Evolutionary conservation across 2,329 filamentous ascomycete species (phyloP).

Genomic region (Volutella citrinella): DNA sequence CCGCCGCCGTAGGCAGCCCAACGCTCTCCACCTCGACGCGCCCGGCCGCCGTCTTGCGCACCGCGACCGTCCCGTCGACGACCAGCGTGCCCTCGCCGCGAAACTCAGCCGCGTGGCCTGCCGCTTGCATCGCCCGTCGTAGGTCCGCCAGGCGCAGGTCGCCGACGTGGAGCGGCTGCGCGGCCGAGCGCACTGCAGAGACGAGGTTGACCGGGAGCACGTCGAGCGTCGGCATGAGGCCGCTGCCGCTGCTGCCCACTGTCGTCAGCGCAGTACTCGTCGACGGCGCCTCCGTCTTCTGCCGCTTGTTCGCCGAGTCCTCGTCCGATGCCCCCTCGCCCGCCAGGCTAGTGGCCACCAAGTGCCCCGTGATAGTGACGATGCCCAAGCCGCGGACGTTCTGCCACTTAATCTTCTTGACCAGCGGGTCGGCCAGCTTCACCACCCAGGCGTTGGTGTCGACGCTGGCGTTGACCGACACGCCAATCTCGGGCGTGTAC

Average conservation of each 20-base stretch:
- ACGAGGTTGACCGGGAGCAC: conserved; percentile 58
- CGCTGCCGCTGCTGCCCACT: conserved; percentile 15
- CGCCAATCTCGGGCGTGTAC: conserved; percentile 75
- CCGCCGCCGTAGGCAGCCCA: conserved; percentile 39
- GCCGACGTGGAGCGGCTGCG: conserved; percentile 90
- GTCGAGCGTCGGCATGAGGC: conserved; percentile 48
- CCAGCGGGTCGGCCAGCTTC: conserved; percentile 79
- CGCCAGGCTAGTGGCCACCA: conserved; percentile 41
- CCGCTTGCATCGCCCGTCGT: conserved; percentile 74
- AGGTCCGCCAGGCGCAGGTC: conserved; percentile 88
- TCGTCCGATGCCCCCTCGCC: conserved; percentile 48
- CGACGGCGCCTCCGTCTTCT: conserved; percentile 40
- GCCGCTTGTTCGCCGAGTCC: conserved; percentile 46
- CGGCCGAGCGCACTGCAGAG: conserved; percentile 70
- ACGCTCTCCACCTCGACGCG: conserved; percentile 84
- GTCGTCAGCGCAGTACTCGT: conserved; percentile 25
- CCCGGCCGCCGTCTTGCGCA: conserved; percentile 84
- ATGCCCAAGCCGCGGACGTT: conserved; percentile 86
- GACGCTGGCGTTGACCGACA: conserved; percentile 81
- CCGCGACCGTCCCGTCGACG: conserved; percentile 83
- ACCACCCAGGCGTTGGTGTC: conserved; percentile 98
- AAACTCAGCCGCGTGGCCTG: conserved; percentile 87
- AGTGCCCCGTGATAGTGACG: conserved; percentile 82
- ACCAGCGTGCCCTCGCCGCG: conserved; percentile 88
- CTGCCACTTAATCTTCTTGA: conserved; percentile 90